Conservation (phyloP, 345 rosid genomes). For the Eucalyptus cloeziana region DNA sequence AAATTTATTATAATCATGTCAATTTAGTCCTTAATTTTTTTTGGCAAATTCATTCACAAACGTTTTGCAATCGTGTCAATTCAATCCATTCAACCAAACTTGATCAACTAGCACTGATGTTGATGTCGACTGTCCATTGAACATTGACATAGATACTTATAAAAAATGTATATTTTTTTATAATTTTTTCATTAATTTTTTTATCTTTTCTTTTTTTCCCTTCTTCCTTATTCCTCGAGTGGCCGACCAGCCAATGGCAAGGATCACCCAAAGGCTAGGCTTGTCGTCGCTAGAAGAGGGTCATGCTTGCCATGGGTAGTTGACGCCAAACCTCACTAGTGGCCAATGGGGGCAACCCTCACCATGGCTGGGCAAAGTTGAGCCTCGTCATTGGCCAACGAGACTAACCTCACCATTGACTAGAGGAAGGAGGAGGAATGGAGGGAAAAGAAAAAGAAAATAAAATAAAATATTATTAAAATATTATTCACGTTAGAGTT, state of each 20-base stretch:
- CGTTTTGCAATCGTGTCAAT: accelerated
- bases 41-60: accelerated
- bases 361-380: accelerated
- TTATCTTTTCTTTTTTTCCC: too few species aligned
- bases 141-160: accelerated
- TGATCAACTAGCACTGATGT: accelerated
- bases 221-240: accelerated
- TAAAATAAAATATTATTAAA: too few species aligned
- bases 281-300: accelerated
- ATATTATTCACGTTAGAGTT: too few species aligned
- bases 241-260: accelerated
- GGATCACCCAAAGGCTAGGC: too few species aligned
- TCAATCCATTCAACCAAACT: accelerated
- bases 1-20: accelerated
- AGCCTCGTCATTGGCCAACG: accelerated
- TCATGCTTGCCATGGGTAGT: too few species aligned
- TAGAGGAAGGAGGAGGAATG: accelerated
- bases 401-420: accelerated
- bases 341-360: accelerated
- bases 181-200: too few species aligned
- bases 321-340: too few species aligned
- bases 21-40: accelerated
- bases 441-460: accelerated
- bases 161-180: too few species aligned
- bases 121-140: accelerated